Conservation (phyloP, 1,139 yeast genomes). For the Arxiozyma slooffiae region DNA sequence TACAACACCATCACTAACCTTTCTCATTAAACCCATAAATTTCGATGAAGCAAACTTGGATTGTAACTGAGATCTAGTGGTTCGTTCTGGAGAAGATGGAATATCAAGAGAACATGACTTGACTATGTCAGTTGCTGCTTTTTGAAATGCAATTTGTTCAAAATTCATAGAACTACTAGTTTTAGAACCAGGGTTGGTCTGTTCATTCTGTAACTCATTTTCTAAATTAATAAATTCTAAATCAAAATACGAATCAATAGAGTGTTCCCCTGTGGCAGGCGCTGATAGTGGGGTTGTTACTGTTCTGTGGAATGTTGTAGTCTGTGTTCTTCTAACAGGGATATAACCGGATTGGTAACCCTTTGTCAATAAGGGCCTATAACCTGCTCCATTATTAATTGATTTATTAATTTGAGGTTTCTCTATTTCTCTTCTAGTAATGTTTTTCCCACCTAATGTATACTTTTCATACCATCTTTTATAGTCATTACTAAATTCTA, state of each 20-base stretch:
- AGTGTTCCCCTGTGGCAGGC: constrained; percentile 4
- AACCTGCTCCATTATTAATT: background rate
- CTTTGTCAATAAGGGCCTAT: background rate
- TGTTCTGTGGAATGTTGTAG: background rate
- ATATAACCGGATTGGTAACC: background rate
- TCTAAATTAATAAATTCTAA: constrained; percentile 19
- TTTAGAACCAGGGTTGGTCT: constrained; percentile 5
- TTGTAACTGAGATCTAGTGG: constrained; percentile 3
- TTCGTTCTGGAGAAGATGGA: constrained; percentile 14
- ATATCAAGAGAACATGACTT: constrained; percentile 10
- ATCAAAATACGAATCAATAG: constrained; percentile 12
- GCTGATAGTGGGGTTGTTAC: constrained; percentile 4
- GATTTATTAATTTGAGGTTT: background rate
- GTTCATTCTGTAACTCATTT: constrained; percentile 10
- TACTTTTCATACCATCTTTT: constrained; percentile 20
- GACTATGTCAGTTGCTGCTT: constrained; percentile 22
- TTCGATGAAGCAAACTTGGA: constrained; percentile 23
- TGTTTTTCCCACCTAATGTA: constrained; percentile 2
- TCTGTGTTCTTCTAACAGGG: background rate
- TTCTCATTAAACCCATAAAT: constrained; percentile 26
- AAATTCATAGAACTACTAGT: constrained; percentile 8
- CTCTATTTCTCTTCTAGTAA: background rate
- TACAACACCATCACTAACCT: constrained; percentile 26
- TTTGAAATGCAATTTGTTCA: constrained; percentile 22
- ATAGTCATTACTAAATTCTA: constrained; percentile 24